Evolutionary conservation across 2,329 filamentous ascomycete species (phyloP), one percentile per base, ranked within the genome.

Genomic region (Botrytis byssoidea): DNA sequence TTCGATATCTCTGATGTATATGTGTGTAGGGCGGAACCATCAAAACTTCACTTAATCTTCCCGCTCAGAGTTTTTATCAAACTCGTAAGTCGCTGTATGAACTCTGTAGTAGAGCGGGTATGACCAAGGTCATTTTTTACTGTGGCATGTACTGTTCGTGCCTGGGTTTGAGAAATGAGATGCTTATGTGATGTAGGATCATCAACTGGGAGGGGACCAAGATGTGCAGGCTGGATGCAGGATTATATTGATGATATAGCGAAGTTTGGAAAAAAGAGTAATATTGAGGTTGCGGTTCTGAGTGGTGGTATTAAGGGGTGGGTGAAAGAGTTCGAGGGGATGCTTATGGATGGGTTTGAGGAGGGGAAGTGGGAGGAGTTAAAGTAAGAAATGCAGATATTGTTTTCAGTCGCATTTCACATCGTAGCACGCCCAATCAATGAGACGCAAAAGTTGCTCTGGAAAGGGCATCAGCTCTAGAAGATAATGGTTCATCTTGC

Each of bases 141-240:
- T 89, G 87, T 77, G 86, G 87, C 88, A 79, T 75, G 82, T 76
- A n/a, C 10, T 29, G 7, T 25, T 67, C 20, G 32, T 65, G 9
- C 40, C 44, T 25, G 6, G 25, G 37, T 35, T 25, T 42, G n/a
- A 55, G 66, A 22, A 61, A n/a, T 25, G 29, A 42, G 22, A 35
- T 32, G 48, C 48, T 44, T 1, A 69, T 71, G 55, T n/a, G 60
- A 32, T 63, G 22, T 70, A 88, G 87, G 86, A 35, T 87, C 86
- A 74, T 87, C 85, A 4, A 83, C 79, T 37, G 85, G 85, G 29
- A 83, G 87, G 55, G 88, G 87, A 5, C 86, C 84, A 40, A 83
- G 87, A 51, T 87, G 84, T 66, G 87, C 88, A 42, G 83, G 83
- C 14, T 89, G 88, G 87, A 85, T 89, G 82, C 85, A 88, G 74